Percentiles rank a stretch among this genome's conserved stretches.
These are phyloP conservation scores for Chenopodium berlandieri DNA, from an alignment of 148 eudicot genomes.

Conservation along the genomic window DNA sequence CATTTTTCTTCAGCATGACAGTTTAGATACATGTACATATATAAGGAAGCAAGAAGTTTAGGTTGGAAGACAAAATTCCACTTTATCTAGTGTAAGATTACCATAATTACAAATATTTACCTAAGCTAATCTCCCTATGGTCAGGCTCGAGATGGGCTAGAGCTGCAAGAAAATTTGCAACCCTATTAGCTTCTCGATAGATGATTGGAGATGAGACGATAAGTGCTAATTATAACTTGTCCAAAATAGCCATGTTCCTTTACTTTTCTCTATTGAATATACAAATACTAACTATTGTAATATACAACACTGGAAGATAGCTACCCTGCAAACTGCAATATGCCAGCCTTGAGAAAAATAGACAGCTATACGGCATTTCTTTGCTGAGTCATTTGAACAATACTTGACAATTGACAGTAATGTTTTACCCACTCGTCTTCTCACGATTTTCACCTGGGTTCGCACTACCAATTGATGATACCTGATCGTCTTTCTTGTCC, in stretches of 20 bases:
- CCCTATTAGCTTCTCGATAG: background rate
- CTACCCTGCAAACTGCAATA: conserved; percentile 9
- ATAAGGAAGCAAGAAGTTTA: background rate
- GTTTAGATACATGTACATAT: background rate
- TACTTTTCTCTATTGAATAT: background rate
- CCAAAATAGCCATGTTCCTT: conserved; percentile 1
- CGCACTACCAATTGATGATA: conserved; percentile 11
- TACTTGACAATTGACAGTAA: background rate
- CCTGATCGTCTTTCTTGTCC: conserved; percentile 33
- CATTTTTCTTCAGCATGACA: background rate
- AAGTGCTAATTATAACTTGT: background rate
- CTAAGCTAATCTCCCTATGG: background rate
- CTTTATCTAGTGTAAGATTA: background rate
- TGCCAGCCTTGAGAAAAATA: conserved; percentile 21
- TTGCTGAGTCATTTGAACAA: conserved; percentile 4
- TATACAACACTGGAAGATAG: background rate
- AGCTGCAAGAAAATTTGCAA: background rate
- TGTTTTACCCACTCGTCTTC: conserved; percentile 19
- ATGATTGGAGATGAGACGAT: background rate
- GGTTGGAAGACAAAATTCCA: background rate
- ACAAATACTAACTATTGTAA: background rate
- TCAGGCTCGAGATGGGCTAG: background rate
- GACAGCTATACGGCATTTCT: conserved; percentile 14
- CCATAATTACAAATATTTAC: background rate
- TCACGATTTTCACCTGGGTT: conserved; percentile 26